Conservation (phyloP, 2,329 filamentous ascomycete species). For the Xylaria arbuscula region DNA sequence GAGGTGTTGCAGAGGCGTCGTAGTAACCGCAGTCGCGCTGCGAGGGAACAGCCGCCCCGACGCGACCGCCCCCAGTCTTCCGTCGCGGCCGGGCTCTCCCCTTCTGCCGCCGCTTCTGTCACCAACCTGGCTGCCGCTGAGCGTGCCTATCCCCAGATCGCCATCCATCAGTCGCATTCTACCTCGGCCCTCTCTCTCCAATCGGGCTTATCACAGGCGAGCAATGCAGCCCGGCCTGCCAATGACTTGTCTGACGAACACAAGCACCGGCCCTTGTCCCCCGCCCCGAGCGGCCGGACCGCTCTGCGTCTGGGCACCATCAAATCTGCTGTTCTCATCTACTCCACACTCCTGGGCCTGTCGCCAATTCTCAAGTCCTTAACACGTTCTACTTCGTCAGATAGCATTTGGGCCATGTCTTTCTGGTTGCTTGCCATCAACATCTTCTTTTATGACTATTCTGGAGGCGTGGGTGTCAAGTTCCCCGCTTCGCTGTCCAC, state of each 20-base stretch:
- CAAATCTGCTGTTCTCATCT: slow-evolving; percentile 93
- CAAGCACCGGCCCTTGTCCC: slow-evolving; percentile 50
- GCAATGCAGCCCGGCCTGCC: slow-evolving; percentile 45
- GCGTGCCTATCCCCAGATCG: slow-evolving; percentile 47
- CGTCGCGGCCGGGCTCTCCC: slow-evolving; percentile 32
- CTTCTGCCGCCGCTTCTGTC: slow-evolving; percentile 59
- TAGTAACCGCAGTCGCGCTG: slow-evolving; percentile 52
- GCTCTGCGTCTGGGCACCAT: slow-evolving; percentile 77
- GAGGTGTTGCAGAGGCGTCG: slow-evolving; percentile 54
- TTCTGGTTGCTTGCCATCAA: slow-evolving; percentile 94
- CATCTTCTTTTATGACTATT: slow-evolving; percentile 98
- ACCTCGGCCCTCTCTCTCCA: slow-evolving; percentile 67
- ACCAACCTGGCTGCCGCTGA: slow-evolving; percentile 54
- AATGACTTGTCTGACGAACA: slow-evolving; percentile 51
- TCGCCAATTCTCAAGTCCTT: slow-evolving; percentile 96
- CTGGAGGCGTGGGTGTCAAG: slow-evolving; percentile 71
- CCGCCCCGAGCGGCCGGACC: slow-evolving; percentile 54
- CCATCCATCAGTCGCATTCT: slow-evolving; percentile 60
- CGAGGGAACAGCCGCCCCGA: slow-evolving; percentile 46
- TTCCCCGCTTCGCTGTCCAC: slow-evolving; percentile 84
- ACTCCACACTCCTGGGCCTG: slow-evolving; percentile 88
- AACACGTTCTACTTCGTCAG: slow-evolving; percentile 89
- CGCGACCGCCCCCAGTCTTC: slow-evolving; percentile 48
- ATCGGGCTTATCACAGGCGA: slow-evolving; percentile 55
- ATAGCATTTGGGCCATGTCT: slow-evolving; percentile 97